A percentile compares a stretch with the other conserved stretches of the same genome.
phyloP scores from a whole-genome alignment of 192 early-diverging fungal genomes.

The Allomyces macrogynus region DNA sequence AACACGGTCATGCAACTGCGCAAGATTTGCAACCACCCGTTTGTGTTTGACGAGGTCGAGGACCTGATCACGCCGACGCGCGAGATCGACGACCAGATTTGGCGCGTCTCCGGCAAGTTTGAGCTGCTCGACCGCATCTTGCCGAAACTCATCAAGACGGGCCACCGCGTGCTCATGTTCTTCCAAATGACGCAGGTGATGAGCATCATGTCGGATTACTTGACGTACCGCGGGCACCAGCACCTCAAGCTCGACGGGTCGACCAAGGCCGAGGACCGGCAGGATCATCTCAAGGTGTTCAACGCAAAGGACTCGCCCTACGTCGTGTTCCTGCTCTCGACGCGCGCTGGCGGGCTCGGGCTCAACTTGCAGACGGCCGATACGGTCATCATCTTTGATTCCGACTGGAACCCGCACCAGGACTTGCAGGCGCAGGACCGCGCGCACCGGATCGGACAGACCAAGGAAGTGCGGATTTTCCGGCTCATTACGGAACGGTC shows the following conservation, averaged over 20 bases:
- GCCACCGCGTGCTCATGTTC: constrained; percentile 60
- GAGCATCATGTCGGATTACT: constrained; percentile 92
- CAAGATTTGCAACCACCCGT: constrained; percentile 98
- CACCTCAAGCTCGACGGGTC: constrained; percentile 80
- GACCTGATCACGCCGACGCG: constrained; percentile 50
- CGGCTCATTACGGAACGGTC: constrained; percentile 76
- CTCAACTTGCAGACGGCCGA: constrained; percentile 92
- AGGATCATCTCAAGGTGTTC: constrained; percentile 54
- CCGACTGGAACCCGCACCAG: constrained; percentile 98
- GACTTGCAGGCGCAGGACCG: constrained; percentile 98
- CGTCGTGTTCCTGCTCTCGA: constrained; percentile 82
- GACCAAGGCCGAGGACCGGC: constrained; percentile 77
- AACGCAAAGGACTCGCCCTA: constrained; percentile 59
- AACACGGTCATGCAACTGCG: constrained; percentile 97
- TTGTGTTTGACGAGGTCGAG: constrained; percentile 87
- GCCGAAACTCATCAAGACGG: constrained; percentile 62
- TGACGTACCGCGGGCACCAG: constrained; percentile 45
- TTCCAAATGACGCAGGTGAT: constrained; percentile 81
- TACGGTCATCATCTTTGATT: constrained; percentile 96
- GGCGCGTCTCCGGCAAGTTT: constrained; percentile 80
- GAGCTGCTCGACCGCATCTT: constrained; percentile 88
- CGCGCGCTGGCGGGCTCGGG: constrained; percentile 88
- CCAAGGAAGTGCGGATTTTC: constrained; percentile 88
- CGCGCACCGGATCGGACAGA: constrained; percentile 98
- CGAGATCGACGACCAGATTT: constrained; percentile 54